Base-by-base conservation (phyloP, 805 yeast species). In the Zygotorulaspora chibaensis region DNA sequence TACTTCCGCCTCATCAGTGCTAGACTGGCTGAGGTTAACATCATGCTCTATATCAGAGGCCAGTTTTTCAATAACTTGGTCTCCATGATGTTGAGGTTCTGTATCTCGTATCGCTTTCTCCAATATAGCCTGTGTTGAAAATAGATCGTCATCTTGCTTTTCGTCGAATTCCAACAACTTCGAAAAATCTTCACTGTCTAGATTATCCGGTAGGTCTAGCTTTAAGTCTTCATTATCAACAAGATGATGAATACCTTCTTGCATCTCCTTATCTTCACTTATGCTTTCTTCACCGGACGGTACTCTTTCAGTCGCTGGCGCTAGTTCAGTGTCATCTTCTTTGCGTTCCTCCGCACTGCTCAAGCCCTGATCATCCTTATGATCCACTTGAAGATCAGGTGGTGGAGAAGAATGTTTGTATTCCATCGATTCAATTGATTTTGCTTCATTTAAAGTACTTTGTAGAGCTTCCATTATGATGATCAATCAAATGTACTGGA, bases 131-230 rank as follows among this genome's bases (percentile, higher is more conserved):
- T 48, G 47, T 3, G 52, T 41, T 15, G 41, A 38, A 43, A 59
- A 59, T 43, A 59, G 37, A 40, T 56, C 66, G 31, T 55, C 61
- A 42, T 64, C 68, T 43, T 59, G 52, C 46, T 62, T 62, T 11
- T 62, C 53, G 43, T 65, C 65, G 38, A 66, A 55, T 31, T 59
- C 68, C 25, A 63, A 44, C 12, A 66, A 46, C 43, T 60, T 64
- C 12, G 65, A 59, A 42, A 64, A 58, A 35, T 59, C 62, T 38
- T 59, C 63, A 36, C 56, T 52, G 25, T 59, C 64, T 9, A 62
- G 42, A 17, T 54, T 48, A 18, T 53, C 62, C 8, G 59, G 56
- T 17, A 60, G 42, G 23, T 60, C 63, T 34, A 59, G 30, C 15
- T 56, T 55, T 43, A 57, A 26, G 2, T 50, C 56, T 8, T 51